A percentile compares a stretch with the other conserved stretches of the same genome.
Conservation (phyloP, 345 rosid species). For the Hypericum androsaemum region DNA sequence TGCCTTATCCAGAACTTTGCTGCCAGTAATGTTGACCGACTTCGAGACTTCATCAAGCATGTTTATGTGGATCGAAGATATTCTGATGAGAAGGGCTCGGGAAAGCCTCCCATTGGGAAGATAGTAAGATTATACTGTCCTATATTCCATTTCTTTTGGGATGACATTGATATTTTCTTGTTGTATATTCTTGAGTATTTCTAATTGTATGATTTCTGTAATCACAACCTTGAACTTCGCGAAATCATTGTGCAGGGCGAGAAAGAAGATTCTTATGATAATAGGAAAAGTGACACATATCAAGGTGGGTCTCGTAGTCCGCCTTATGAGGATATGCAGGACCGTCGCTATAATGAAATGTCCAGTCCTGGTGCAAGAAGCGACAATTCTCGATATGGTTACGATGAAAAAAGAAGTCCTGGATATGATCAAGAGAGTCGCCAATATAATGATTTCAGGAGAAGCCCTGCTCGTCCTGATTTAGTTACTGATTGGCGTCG, state of each 20-base stretch:
- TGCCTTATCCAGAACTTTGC: slow-evolving; percentile 9
- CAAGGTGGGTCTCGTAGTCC: slow-evolving; percentile 85
- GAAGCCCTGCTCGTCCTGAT: slow-evolving; percentile 72
- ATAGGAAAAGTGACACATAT: slow-evolving; percentile 31
- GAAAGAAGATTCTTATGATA: slow-evolving; percentile 50
- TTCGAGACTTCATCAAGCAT: slow-evolving; percentile 84
- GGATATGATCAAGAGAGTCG: slow-evolving; percentile 54
- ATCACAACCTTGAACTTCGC: background rate
- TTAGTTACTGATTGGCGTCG: slow-evolving; percentile 81
- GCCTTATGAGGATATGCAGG: slow-evolving; percentile 59
- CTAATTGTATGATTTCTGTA: too few relatives aligned
- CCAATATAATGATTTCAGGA: slow-evolving; percentile 39
- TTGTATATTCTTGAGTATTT: too few relatives aligned
- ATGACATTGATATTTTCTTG: background rate
- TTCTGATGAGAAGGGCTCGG: slow-evolving; percentile 56
- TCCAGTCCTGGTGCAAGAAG: slow-evolving; percentile 82
- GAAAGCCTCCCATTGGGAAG: slow-evolving; percentile 68
- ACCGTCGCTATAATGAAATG: slow-evolving; percentile 54
- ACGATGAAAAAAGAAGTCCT: slow-evolving; percentile 56
- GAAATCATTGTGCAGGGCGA: slow-evolving; percentile 44
- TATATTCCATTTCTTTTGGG: slow-evolving; percentile 3
- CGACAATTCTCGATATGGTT: slow-evolving; percentile 33
- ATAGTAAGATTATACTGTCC: slow-evolving; percentile 34
- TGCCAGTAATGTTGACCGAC: slow-evolving; percentile 69
- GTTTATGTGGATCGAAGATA: slow-evolving; percentile 80